phyloP scores from a whole-genome alignment of 2,329 filamentous ascomycete genomes.

The Ophiostoma ulmi region DNA sequence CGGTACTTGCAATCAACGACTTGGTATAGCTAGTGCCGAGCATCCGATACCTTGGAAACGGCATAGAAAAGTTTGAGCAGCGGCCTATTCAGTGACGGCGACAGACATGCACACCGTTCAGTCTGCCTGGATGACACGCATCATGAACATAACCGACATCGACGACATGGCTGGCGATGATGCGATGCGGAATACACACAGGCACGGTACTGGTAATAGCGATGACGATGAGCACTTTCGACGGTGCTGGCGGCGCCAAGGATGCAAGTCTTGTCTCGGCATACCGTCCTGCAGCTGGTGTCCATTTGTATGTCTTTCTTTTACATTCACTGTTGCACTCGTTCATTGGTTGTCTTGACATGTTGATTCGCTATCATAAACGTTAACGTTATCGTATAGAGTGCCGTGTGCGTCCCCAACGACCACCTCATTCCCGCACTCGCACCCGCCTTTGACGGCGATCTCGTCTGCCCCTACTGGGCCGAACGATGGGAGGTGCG shows the following conservation, averaged over 20 bases:
- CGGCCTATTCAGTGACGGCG: too few relatives aligned
- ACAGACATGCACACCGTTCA: too few relatives aligned
- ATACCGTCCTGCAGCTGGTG: background rate
- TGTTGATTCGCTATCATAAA: background rate
- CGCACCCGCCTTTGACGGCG: conserved; percentile 45
- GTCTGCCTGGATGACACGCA: too few relatives aligned
- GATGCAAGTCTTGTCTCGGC: background rate
- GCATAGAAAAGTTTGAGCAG: too few relatives aligned
- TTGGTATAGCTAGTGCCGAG: too few relatives aligned
- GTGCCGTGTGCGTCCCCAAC: conserved; percentile 42
- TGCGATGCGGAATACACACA: too few relatives aligned
- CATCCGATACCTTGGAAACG: too few relatives aligned
- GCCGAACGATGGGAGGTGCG: conserved; percentile 44
- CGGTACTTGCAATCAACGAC: too few relatives aligned
- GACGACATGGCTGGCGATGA: too few relatives aligned
- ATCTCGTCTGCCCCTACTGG: conserved; percentile 49
- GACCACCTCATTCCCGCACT: conserved; percentile 42
- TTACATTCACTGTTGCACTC: background rate
- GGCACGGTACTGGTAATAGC: too few relatives aligned
- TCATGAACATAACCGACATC: too few relatives aligned
- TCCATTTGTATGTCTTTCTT: background rate
- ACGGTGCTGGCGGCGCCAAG: too few relatives aligned
- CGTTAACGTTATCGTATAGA: background rate
- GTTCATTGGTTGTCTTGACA: background rate
- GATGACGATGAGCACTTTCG: background rate